Conservation (phyloP, 352 stramenopile genomes). For the Globisporangium middletonii region DNA sequence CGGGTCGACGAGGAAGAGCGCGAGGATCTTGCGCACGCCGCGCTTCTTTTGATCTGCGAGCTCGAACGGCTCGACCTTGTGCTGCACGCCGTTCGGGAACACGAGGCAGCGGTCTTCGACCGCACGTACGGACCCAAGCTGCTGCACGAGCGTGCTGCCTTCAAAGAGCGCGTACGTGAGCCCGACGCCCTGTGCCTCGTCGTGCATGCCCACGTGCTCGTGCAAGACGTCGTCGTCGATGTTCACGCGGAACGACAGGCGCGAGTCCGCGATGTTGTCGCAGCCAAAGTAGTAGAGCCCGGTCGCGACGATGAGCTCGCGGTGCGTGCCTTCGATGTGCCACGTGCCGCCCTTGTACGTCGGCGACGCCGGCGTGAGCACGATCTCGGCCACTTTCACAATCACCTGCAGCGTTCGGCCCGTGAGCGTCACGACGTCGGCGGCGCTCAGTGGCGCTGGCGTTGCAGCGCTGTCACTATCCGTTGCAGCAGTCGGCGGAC, state of each 20-base stretch:
- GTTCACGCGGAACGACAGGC: constrained; percentile 26
- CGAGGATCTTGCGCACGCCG: constrained; percentile 39
- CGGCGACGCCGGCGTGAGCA: constrained; percentile 33
- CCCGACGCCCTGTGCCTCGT: constrained; percentile 20
- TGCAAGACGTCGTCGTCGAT: constrained; percentile 22
- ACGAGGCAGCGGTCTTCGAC: constrained; percentile 24
- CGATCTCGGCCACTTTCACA: constrained; percentile 45
- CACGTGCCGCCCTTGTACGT: constrained; percentile 33
- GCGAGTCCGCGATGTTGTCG: constrained; percentile 41
- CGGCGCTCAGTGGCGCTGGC: too few relatives aligned
- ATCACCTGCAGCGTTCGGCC: constrained; percentile 32
- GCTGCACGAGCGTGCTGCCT: constrained; percentile 18
- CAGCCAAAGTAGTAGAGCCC: constrained; percentile 45
- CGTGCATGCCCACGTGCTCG: constrained; percentile 3
- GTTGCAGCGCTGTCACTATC: neutral
- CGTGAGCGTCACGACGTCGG: constrained; percentile 6
- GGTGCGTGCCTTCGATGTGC: constrained; percentile 42
- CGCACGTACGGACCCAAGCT: constrained; percentile 17
- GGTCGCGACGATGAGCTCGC: constrained; percentile 39
- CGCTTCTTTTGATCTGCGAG: constrained; percentile 22
- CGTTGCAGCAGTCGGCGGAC: neutral
- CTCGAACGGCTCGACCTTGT: constrained; percentile 42
- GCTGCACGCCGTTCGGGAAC: constrained; percentile 38
- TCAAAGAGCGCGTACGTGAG: constrained; percentile 25
- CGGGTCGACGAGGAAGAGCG: constrained; percentile 43